Evolutionary conservation across 805 yeast species (phyloP).

Genomic region (Wickerhamiella dianesei): DNA sequence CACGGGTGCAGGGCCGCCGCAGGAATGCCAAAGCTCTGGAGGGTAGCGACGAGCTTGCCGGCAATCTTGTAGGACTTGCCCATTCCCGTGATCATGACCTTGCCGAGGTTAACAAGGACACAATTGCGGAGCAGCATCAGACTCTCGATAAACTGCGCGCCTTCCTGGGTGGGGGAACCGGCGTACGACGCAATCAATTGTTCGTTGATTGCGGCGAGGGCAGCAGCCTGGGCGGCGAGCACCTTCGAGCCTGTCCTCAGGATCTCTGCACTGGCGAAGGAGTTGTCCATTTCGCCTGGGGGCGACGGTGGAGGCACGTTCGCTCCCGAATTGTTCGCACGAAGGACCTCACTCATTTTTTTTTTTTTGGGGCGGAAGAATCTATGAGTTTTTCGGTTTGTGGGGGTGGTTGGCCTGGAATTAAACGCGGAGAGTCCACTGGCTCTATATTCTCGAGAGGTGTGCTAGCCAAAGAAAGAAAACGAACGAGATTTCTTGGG

Average conservation of each 20-base stretch:
- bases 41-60: conserved; percentile 62
- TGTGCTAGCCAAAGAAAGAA: not conserved
- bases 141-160: not conserved
- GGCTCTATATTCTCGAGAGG: too few relatives aligned
- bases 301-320: not conserved
- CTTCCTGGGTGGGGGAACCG: conserved; percentile 1
- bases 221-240: conserved; percentile 26
- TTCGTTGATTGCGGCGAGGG: conserved; percentile 23
- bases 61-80: conserved; percentile 79
- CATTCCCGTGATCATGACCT: conserved; percentile 65
- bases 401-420: not conserved
- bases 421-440: not conserved
- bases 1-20: conserved; percentile 63
- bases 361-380: too few relatives aligned
- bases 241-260: conserved; percentile 28
- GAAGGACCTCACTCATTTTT: not conserved
- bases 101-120: conserved; percentile 26
- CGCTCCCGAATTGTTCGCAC: not conserved
- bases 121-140: not conserved
- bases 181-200: conserved; percentile 16
- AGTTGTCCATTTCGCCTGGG: not conserved
- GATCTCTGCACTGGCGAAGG: not conserved
- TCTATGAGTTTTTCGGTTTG: not conserved
- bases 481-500: not conserved
- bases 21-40: conserved; percentile 63